Conservation (phyloP, 148 eudicot species). For the Rhododendron henanense region DNA sequence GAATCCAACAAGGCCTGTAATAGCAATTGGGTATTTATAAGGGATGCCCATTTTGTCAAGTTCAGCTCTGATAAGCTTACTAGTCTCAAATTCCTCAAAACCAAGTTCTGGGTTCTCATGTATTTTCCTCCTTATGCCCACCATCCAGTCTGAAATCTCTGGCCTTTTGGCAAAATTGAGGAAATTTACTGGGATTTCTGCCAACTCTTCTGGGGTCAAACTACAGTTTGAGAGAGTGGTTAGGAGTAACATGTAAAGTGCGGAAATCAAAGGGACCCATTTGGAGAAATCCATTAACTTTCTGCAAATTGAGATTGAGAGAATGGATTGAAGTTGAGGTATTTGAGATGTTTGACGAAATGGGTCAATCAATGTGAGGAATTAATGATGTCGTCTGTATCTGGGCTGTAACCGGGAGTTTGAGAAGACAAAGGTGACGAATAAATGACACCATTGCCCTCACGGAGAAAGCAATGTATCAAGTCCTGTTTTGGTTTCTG, state of each 20-base stretch:
- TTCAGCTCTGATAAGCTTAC: constrained; percentile 39
- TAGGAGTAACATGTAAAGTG: constrained; percentile 11
- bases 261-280: constrained; percentile 19
- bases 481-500: not conserved
- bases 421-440: not conserved
- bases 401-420: not conserved
- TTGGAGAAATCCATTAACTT: constrained; percentile 23
- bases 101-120: constrained; percentile 55
- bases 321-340: not conserved
- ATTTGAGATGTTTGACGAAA: not conserved
- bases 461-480: not conserved
- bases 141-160: constrained; percentile 40
- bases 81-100: constrained; percentile 50
- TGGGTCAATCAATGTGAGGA: not conserved
- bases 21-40: constrained; percentile 42
- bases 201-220: constrained; percentile 13
- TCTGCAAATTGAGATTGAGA: not conserved
- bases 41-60: constrained; percentile 43
- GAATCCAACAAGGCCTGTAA: constrained; percentile 43
- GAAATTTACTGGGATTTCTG: constrained; percentile 38
- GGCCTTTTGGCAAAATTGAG: constrained; percentile 32
- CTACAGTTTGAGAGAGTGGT: constrained; percentile 20
- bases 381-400: not conserved
- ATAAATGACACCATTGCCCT: not conserved
- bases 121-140: constrained; percentile 38